Base-by-base conservation (phyloP, 768 basidiomycete genomes). In the Podaxis sp. region DNA sequence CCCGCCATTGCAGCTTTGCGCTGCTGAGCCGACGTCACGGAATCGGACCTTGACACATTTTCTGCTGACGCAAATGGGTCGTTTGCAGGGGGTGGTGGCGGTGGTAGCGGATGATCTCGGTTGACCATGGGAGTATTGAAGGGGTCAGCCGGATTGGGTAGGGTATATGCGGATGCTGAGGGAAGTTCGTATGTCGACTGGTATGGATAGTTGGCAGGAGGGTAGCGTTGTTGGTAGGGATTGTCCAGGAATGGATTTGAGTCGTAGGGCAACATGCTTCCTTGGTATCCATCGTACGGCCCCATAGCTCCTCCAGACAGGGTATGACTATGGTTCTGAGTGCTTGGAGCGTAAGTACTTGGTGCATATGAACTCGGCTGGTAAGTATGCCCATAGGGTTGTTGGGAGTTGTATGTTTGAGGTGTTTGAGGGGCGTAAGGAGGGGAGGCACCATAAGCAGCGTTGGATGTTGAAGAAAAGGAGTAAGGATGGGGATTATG, bases 1-100 rank as follows among this genome's bases (percentile, higher is more conserved):
- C 82, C 83, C n/a, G 83, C 83, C 79, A 81, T 78, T 2, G 78
- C 78, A 8, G 85, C 85, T 70, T 88, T 89, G 36, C 81, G 77
- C 50, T 79, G 80, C 36, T 76, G 74, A 43, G 76, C 72, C 1
- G 85, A 79, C 56, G 61, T 67, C 33, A 71, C 66, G 6, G 70
- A 66, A 37, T 67, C 65, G 22, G 66, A 60, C 22, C 66, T 64
- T 13, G 73, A 66, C 12, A 61, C 55, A 17, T 61, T 64, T 25
- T 72, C 69, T 19, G 68, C n/a, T 41, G 67, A 57, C 12, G 59
- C 59, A 51, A 63, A 66, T 6, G 65, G 63, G 13, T 62, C 61
- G 0, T 62, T 57, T 19, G 51, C 25, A 29, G 50, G 49, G 33
- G 57, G 47, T 50, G 53, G 50, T 0, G 64, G 51, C 7, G 33